Evolutionary conservation across 768 basidiomycete species (phyloP).

Genomic region (Fistulinella prunicolor): DNA sequence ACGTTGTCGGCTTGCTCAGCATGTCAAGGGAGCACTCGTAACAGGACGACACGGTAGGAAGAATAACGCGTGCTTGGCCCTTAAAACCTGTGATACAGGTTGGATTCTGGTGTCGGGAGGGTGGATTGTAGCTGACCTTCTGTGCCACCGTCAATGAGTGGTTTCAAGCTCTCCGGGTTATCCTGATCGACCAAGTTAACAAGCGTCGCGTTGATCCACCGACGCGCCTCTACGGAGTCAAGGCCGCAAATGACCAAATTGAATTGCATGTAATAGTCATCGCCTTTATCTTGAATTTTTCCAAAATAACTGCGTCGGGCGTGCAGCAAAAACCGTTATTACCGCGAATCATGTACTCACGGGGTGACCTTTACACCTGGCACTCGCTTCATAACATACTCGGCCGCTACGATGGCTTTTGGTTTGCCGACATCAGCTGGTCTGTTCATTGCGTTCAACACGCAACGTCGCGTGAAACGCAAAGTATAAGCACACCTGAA

Average conservation of each 20-base stretch:
- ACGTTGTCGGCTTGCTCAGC: conserved; percentile 95
- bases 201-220: conserved; percentile 99
- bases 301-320: conserved; percentile 71
- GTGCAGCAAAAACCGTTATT: conserved; percentile 4
- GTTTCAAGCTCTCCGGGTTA: conserved; percentile 89
- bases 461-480: not conserved
- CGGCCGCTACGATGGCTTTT: conserved; percentile 92
- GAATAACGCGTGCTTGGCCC: conserved; percentile 95
- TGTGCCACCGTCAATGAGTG: conserved; percentile 96
- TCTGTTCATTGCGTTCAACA: conserved; percentile 37
- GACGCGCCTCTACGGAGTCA: conserved; percentile 93
- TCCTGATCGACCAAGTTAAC: conserved; percentile 94
- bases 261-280: conserved; percentile 95
- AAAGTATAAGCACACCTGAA: conserved; percentile 63
- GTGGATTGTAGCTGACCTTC: conserved; percentile 59
- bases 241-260: conserved; percentile 96
- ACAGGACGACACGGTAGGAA: conserved; percentile 93
- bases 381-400: conserved; percentile 95
- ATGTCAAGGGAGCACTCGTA: conserved; percentile 98
- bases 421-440: conserved; percentile 89
- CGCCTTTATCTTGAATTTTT: conserved; percentile 97
- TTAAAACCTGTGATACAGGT: conserved; percentile 73
- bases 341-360: conserved; percentile 47
- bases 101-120: not conserved
- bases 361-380: conserved; percentile 96